A percentile compares a stretch with the other conserved stretches of the same genome.
These are phyloP conservation scores for Tylopilus vinaceipallidus DNA, from an alignment of 768 basidiomycete genomes.

Conservation along the genomic window DNA sequence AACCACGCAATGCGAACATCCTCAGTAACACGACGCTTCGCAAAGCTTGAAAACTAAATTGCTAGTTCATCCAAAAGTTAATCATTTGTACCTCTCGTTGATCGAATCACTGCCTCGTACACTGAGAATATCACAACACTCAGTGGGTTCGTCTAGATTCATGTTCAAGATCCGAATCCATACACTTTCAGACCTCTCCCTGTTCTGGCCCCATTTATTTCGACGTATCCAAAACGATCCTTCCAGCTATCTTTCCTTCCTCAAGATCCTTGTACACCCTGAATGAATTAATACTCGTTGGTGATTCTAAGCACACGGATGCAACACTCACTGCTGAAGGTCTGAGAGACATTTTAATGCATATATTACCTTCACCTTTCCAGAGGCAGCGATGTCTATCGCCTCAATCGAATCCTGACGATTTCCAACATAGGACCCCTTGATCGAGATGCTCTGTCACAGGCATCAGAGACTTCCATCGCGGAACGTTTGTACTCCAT, in stretches of 20 bases:
- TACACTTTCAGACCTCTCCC: too few species aligned
- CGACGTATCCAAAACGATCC: constrained; percentile 38
- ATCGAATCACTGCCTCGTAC: too few species aligned
- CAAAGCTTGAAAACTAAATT: too few species aligned
- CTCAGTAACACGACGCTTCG: too few species aligned
- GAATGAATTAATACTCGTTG: background rate
- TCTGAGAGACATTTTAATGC: constrained; percentile 45
- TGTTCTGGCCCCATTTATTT: constrained; percentile 22
- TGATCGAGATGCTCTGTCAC: constrained; percentile 25
- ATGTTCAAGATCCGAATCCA: too few species aligned
- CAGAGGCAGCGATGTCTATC: constrained; percentile 67
- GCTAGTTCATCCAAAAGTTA: too few species aligned
- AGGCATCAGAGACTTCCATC: background rate
- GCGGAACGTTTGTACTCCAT: background rate
- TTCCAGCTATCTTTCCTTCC: constrained; percentile 42
- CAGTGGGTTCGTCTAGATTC: too few species aligned
- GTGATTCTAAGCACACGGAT: background rate
- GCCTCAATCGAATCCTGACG: constrained; percentile 85
- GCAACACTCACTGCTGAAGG: constrained; percentile 47
- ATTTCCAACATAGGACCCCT: constrained; percentile 56
- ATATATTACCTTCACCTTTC: constrained; percentile 65
- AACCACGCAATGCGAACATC: too few species aligned
- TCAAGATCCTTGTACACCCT: constrained; percentile 42
- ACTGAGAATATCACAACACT: too few species aligned
- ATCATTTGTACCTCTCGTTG: too few species aligned